A percentile compares a stretch with the other conserved stretches of the same genome.
These are phyloP conservation scores for Kwoniella dejecticola DNA, from an alignment of 768 basidiomycete genomes.

Conservation along the genomic window DNA sequence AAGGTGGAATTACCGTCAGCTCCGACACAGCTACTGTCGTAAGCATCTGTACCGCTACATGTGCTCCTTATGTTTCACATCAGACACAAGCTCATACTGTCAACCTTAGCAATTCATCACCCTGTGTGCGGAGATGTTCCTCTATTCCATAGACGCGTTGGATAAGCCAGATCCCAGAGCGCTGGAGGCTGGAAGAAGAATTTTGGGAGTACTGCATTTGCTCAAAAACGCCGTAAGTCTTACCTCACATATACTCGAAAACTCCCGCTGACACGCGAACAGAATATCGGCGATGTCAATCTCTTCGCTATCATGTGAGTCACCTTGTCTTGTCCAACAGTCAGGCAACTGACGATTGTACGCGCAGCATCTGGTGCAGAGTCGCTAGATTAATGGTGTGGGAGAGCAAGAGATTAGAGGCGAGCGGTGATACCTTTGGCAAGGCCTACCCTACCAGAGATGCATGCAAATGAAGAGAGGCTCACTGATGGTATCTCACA, in stretches of 20 bases:
- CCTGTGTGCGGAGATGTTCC: constrained; percentile 27
- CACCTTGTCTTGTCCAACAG: background rate
- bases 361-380: constrained; percentile 19
- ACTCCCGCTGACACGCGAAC: background rate
- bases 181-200: constrained; percentile 12
- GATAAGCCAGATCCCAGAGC: constrained; percentile 7
- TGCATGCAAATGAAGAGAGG: too few relatives aligned
- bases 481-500: too few relatives aligned
- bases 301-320: constrained; percentile 25
- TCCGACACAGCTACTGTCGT: constrained; percentile 13
- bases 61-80: background rate
- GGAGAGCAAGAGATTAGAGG: constrained; percentile 19
- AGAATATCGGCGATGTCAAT: constrained; percentile 26
- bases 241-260: background rate
- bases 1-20: constrained; percentile 1
- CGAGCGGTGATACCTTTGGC: constrained; percentile 12
- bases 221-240: constrained; percentile 18
- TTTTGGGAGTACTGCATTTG: constrained; percentile 22
- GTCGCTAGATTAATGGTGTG: constrained; percentile 16
- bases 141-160: constrained; percentile 5
- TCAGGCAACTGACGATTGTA: too few relatives aligned
- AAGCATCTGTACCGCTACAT: background rate
- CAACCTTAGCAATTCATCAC: constrained; percentile 27
- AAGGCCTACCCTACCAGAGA: background rate
- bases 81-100: background rate